Conservation (phyloP, 2,329 filamentous ascomycete genomes). For the Scytalidium lignicola region DNA sequence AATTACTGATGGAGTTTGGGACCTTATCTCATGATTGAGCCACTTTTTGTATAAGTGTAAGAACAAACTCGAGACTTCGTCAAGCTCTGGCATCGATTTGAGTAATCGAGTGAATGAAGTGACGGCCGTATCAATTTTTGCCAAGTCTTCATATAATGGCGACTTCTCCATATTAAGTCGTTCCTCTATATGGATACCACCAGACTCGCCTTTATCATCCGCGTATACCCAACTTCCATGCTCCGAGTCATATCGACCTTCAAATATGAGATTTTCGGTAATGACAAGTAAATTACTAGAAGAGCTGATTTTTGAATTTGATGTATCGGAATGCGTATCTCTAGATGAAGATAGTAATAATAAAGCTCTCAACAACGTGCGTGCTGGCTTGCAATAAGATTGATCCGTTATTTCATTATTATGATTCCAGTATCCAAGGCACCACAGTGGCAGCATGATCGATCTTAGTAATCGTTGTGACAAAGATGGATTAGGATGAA, state of each 20-base stretch:
- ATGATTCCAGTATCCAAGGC: constrained; percentile 47
- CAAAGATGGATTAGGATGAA: constrained; percentile 62
- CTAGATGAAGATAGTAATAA: constrained; percentile 46
- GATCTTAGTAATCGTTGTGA: constrained; percentile 56
- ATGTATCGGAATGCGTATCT: not conserved
- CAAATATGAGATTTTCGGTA: constrained; percentile 49
- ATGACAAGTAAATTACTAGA: constrained; percentile 44
- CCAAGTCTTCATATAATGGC: constrained; percentile 9
- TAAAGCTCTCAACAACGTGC: constrained; percentile 49
- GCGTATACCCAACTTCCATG: constrained; percentile 49
- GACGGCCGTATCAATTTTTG: constrained; percentile 35
- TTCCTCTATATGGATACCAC: constrained; percentile 44
- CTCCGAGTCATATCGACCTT: constrained; percentile 35
- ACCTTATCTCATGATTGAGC: constrained; percentile 33
- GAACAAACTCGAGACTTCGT: constrained; percentile 55
- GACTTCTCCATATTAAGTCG: constrained; percentile 3
- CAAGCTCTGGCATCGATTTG: constrained; percentile 28
- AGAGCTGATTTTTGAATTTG: constrained; percentile 22
- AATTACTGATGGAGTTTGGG: constrained; percentile 7
- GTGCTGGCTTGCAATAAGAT: constrained; percentile 40
- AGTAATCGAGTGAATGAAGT: constrained; percentile 45
- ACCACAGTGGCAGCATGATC: constrained; percentile 59
- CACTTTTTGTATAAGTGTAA: constrained; percentile 54
- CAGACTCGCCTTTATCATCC: constrained; percentile 30
- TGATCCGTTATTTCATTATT: constrained; percentile 30